Evolutionary conservation across 108 stramenopile genomes (phyloP).

Genomic region (Nannochloropsis granulata): DNA sequence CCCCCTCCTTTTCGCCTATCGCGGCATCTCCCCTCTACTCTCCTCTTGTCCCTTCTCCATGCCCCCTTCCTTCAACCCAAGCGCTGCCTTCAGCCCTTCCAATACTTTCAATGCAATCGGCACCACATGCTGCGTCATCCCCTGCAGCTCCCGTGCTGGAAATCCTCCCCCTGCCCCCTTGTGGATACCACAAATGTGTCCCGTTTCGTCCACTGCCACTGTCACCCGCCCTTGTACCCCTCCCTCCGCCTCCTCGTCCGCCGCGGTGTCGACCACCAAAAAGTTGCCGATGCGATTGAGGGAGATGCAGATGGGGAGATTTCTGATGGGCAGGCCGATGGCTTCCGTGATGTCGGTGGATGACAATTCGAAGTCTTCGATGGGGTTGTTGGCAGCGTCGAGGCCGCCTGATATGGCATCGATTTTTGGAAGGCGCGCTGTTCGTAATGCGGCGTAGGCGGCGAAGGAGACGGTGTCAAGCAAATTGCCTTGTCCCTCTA

Average conservation of each 20-base stretch:
- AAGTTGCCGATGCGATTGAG: background rate
- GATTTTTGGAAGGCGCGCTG: background rate
- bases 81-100: background rate
- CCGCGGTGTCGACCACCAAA: background rate
- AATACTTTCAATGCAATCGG: background rate
- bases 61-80: background rate
- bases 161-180: background rate
- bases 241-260: background rate
- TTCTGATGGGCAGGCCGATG: background rate
- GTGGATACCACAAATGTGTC: background rate
- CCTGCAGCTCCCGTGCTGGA: background rate
- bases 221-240: background rate
- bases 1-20: background rate
- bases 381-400: background rate
- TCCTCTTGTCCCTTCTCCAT: background rate
- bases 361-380: background rate
- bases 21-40: background rate
- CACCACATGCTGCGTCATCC: background rate
- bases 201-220: background rate
- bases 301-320: background rate
- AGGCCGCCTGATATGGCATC: background rate
- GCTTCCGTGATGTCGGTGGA: background rate
- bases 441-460: background rate
- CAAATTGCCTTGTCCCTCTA: background rate
- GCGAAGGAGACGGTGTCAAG: background rate